Conservation (phyloP, 2,329 filamentous ascomycete species). For the Fusarium virguliforme region DNA sequence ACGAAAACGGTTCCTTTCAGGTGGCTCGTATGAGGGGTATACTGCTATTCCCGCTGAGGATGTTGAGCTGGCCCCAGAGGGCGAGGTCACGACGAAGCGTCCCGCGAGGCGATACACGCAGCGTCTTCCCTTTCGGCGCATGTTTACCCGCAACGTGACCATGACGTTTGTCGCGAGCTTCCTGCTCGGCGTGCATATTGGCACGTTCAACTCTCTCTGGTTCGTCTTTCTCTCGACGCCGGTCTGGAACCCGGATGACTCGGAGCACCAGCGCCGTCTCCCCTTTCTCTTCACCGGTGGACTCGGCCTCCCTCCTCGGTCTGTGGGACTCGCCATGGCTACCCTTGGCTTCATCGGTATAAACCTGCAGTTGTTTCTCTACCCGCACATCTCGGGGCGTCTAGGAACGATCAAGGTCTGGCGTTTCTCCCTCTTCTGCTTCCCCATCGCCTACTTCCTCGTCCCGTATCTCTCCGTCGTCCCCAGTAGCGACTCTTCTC, state of each 20-base stretch:
- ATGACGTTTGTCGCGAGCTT: conserved; percentile 76
- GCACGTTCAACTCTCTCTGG: conserved; percentile 83
- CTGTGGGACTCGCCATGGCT: conserved; percentile 84
- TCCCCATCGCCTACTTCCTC: conserved; percentile 77
- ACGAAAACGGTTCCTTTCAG: conserved; percentile 41
- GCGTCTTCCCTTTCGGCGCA: conserved; percentile 67
- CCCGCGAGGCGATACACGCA: conserved; percentile 60
- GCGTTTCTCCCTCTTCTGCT: conserved; percentile 53
- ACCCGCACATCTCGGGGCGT: conserved; percentile 34
- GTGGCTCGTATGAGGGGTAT: conserved; percentile 42
- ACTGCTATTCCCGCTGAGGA: conserved; percentile 45
- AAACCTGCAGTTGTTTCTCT: conserved; percentile 62
- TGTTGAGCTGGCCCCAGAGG: conserved; percentile 39
- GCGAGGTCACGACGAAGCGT: conserved; percentile 17
- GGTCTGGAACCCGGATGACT: conserved; percentile 65
- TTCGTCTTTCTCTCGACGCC: conserved; percentile 84
- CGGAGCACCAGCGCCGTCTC: conserved; percentile 56
- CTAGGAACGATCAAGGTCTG: conserved; percentile 34
- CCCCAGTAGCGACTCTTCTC: conserved; percentile 52
- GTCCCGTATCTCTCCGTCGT: conserved; percentile 76
- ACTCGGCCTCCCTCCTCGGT: conserved; percentile 78
- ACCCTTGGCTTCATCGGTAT: conserved; percentile 85
- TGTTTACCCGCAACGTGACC: conserved; percentile 70
- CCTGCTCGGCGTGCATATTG: conserved; percentile 80
- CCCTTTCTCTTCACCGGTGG: conserved; percentile 81